Conservation (phyloP, 2,329 filamentous ascomycete species). For the Aspergillus sclerotialis region DNA sequence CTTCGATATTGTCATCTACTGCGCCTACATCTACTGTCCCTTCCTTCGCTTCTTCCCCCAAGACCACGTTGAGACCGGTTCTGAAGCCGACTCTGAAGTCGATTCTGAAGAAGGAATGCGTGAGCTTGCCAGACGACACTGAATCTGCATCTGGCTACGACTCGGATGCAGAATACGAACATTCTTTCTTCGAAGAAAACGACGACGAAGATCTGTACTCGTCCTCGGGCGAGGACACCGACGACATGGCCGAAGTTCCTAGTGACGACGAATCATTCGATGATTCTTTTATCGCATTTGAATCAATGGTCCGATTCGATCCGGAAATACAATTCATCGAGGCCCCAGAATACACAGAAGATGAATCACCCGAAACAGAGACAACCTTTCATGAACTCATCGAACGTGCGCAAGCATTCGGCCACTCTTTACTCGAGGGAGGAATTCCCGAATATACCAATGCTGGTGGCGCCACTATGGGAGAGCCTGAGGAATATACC, state of each 20-base stretch:
- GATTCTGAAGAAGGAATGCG: constrained; percentile 26
- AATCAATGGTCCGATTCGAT: constrained; percentile 28
- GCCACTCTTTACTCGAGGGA: constrained; percentile 12
- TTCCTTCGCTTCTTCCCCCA: constrained; percentile 14
- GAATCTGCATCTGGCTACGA: constrained; percentile 33
- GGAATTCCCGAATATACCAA: constrained; percentile 11
- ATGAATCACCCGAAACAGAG: constrained; percentile 15
- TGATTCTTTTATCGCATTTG: constrained; percentile 32
- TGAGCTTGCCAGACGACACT: constrained; percentile 18
- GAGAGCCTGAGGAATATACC: constrained; percentile 28
- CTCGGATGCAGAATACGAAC: constrained; percentile 25
- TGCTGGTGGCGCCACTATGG: constrained; percentile 7
- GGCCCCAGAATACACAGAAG: constrained; percentile 17
- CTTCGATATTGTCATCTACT: constrained; percentile 20
- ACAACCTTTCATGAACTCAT: constrained; percentile 38
- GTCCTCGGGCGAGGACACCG: constrained; percentile 23
- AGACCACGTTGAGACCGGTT: constrained; percentile 15
- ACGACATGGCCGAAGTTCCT: constrained; percentile 20
- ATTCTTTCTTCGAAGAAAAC: constrained; percentile 16
- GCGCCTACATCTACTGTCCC: constrained; percentile 14
- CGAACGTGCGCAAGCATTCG: constrained; percentile 23
- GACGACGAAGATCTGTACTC: constrained; percentile 23
- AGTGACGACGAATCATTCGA: constrained; percentile 26
- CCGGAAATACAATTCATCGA: constrained; percentile 29
- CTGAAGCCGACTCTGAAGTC: constrained; percentile 27